phyloP scores from a whole-genome alignment of 495 filamentous ascomycete species.

The Trichoderma gamsii region DNA sequence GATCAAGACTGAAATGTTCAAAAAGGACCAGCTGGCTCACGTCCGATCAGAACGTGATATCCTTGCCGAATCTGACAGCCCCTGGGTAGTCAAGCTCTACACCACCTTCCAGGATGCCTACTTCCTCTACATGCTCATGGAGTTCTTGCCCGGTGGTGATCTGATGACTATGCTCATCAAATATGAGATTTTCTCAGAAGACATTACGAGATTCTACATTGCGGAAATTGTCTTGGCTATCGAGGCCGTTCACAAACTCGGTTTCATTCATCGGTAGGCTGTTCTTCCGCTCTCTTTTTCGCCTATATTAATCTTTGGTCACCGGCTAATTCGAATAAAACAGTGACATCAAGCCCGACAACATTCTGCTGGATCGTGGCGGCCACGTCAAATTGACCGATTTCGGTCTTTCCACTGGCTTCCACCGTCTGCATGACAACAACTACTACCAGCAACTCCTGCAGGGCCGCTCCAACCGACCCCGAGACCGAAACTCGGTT shows the following conservation, averaged over 20 bases:
- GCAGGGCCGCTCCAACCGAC: constrained; percentile 67
- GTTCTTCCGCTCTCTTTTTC: constrained; percentile 6
- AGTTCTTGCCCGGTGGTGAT: constrained; percentile 96
- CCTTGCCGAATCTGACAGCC: constrained; percentile 94
- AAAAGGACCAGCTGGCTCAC: constrained; percentile 98
- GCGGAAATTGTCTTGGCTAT: constrained; percentile 96
- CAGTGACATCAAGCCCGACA: constrained; percentile 44
- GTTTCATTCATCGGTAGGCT: constrained; percentile 84
- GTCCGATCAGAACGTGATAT: constrained; percentile 97
- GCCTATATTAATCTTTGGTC: not conserved
- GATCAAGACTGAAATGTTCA: constrained; percentile 99
- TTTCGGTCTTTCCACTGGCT: constrained; percentile 95
- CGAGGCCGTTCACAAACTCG: constrained; percentile 94
- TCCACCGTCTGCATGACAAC: constrained; percentile 95
- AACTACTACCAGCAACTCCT: constrained; percentile 97
- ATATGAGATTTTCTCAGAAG: constrained; percentile 98
- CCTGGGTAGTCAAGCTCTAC: constrained; percentile 96
- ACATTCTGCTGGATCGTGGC: constrained; percentile 23
- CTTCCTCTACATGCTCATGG: constrained; percentile 98
- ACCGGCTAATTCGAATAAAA: not conserved
- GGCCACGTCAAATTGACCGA: constrained; percentile 94
- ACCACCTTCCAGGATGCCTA: constrained; percentile 95
- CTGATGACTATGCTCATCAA: constrained; percentile 99
- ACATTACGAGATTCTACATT: constrained; percentile 99
- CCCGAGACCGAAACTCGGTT: constrained; percentile 79